Conservation (phyloP, 1,139 yeast species). For the Scheffersomyces insectosa region DNA sequence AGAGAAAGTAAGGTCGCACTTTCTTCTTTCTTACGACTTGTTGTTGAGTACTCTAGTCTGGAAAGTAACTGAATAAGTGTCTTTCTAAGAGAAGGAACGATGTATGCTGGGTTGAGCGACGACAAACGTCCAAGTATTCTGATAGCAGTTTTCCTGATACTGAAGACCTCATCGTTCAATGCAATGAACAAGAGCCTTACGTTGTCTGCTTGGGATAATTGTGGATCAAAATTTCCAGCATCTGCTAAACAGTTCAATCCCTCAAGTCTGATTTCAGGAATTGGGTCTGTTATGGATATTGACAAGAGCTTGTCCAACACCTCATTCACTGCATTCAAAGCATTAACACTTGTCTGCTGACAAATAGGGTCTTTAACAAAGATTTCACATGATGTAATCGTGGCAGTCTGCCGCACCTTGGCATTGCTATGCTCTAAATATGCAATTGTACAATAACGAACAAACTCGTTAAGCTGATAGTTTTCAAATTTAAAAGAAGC, state of each 20-base stretch:
- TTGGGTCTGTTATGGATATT: constrained; percentile 87
- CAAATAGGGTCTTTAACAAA: constrained; percentile 82
- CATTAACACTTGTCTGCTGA: constrained; percentile 79
- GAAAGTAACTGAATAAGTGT: constrained; percentile 83
- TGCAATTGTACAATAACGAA: constrained; percentile 74
- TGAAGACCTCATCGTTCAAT: constrained; percentile 85
- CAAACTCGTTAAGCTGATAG: constrained; percentile 81
- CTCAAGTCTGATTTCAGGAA: constrained; percentile 77
- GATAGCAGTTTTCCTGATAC: constrained; percentile 79
- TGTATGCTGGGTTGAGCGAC: constrained; percentile 88
- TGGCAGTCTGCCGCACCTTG: constrained; percentile 80
- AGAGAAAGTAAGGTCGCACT: constrained; percentile 75
- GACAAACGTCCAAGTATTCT: constrained; percentile 82
- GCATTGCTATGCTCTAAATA: constrained; percentile 81
- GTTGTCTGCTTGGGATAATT: constrained; percentile 89
- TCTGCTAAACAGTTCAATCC: constrained; percentile 64
- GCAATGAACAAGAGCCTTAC: constrained; percentile 85
- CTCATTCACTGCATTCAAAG: constrained; percentile 81
- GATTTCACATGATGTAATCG: constrained; percentile 79
- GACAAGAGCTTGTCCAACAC: constrained; percentile 80
- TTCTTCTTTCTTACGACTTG: constrained; percentile 81
- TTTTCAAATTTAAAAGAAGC: constrained; percentile 74
- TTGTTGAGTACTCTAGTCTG: constrained; percentile 76
- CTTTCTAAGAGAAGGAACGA: constrained; percentile 88
- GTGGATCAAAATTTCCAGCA: constrained; percentile 82